Evolutionary conservation across 163 green algal genomes (phyloP).

Genomic region (Scenedesmus sp.): DNA sequence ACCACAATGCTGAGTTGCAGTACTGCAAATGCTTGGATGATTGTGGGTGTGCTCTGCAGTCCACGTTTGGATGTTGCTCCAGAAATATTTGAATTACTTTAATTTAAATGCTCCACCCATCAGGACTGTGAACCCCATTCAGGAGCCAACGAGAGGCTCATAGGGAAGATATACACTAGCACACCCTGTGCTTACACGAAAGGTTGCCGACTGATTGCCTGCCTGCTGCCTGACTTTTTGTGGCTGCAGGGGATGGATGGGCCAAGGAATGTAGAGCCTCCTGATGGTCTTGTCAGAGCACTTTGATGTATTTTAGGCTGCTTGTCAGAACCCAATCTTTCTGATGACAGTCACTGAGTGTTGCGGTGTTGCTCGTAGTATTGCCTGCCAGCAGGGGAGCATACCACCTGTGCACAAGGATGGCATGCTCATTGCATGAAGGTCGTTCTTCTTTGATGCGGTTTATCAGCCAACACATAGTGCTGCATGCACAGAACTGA

Average conservation of each 20-base stretch:
- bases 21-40: too few species aligned
- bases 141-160: too few species aligned
- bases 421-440: not conserved
- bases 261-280: not conserved
- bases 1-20: too few species aligned
- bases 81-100: too few species aligned
- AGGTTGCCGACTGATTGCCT: too few species aligned
- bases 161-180: too few species aligned
- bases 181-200: not conserved
- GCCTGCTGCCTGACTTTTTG: not conserved
- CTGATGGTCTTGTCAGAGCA: not conserved
- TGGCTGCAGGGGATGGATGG: not conserved
- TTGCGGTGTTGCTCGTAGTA: not conserved
- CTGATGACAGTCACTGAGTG: not conserved
- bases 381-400: not conserved
- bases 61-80: too few species aligned
- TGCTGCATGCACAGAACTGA: not conserved
- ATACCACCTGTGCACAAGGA: not conserved
- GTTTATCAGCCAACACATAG: not conserved
- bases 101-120: too few species aligned
- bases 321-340: not conserved
- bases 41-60: too few species aligned
- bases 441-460: not conserved
- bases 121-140: too few species aligned
- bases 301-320: not conserved